Evolutionary conservation across 2,329 filamentous ascomycete species (phyloP).

Genomic region (Cytospora paraplurivora): DNA sequence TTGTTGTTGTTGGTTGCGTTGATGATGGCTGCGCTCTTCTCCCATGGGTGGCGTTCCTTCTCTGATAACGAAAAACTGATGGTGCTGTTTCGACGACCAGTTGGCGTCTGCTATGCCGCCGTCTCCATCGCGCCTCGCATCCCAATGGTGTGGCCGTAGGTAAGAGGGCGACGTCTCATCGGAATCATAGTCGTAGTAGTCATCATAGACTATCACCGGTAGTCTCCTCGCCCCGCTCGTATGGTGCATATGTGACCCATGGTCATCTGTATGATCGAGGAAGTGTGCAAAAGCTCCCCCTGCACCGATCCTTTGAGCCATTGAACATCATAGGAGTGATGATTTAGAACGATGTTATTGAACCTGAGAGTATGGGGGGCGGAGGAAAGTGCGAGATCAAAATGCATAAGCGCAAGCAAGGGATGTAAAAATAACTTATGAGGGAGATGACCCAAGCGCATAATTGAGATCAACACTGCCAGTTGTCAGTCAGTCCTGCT

Average conservation of each 20-base stretch:
- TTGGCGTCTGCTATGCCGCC: slow-evolving; percentile 17
- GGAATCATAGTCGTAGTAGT: slow-evolving; percentile 22
- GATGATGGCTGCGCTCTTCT: slow-evolving; percentile 28
- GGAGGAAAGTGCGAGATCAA: slow-evolving; percentile 15
- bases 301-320: slow-evolving; percentile 40
- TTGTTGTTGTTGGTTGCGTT: slow-evolving; percentile 24
- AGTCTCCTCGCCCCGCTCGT: slow-evolving; percentile 1
- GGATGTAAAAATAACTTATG: slow-evolving; percentile 12
- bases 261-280: slow-evolving; percentile 21
- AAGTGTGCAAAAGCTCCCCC: slow-evolving; percentile 33
- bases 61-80: slow-evolving; percentile 39
- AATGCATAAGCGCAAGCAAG: slow-evolving; percentile 21
- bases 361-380: neutral
- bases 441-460: slow-evolving; percentile 21
- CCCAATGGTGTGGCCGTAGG: slow-evolving; percentile 19
- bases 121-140: slow-evolving; percentile 17
- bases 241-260: neutral
- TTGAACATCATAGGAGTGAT: slow-evolving; percentile 39
- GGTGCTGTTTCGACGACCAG: slow-evolving; percentile 25
- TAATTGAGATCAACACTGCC: slow-evolving; percentile 22
- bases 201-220: slow-evolving; percentile 17
- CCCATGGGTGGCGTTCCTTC: slow-evolving; percentile 30
- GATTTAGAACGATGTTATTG: slow-evolving; percentile 4
- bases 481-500: slow-evolving; percentile 22
- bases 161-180: slow-evolving; percentile 15